phyloP scores from a whole-genome alignment of 192 early-diverging fungal species.

The Linnemannia exigua region DNA sequence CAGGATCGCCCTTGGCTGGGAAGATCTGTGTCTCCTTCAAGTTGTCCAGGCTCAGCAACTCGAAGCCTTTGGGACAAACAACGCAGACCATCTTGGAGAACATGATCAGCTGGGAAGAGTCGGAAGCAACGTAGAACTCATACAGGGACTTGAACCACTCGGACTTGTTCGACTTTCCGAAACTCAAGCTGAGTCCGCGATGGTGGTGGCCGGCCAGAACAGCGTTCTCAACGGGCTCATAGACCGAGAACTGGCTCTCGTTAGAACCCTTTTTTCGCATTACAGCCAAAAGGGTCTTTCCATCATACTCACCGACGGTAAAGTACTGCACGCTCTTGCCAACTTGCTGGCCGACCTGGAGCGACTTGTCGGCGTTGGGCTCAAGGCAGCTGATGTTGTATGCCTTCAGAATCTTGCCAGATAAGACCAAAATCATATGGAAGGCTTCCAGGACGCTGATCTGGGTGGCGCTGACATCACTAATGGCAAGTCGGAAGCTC shows the following conservation, averaged over 20 bases:
- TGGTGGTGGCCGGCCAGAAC: constrained; percentile 8
- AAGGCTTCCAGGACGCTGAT: constrained; percentile 85
- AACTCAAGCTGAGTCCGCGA: constrained; percentile 11
- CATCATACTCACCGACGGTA: constrained; percentile 45
- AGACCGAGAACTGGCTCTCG: constrained; percentile 25
- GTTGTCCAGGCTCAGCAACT: constrained; percentile 88
- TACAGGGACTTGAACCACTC: constrained; percentile 60
- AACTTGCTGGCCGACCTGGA: constrained; percentile 25
- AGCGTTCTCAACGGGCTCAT: constrained; percentile 30
- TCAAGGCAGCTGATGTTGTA: constrained; percentile 40
- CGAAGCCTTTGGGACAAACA: constrained; percentile 86
- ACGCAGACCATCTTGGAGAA: constrained; percentile 87
- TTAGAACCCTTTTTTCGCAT: constrained; percentile 31
- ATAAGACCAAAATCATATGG: constrained; percentile 82
- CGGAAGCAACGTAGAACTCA: constrained; percentile 93
- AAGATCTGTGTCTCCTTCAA: constrained; percentile 83
- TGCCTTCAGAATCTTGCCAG: constrained; percentile 54
- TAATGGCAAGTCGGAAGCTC: constrained; percentile 28
- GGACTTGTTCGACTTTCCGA: constrained; percentile 24
- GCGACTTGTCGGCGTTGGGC: constrained; percentile 31
- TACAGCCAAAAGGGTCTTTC: constrained; percentile 35
- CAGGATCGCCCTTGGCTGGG: constrained; percentile 82
- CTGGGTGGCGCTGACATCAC: constrained; percentile 79
- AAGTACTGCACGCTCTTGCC: constrained; percentile 55
- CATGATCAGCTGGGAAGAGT: constrained; percentile 85